phyloP scores from a whole-genome alignment of 257 asterid genomes.

The Scutellaria minor region DNA sequence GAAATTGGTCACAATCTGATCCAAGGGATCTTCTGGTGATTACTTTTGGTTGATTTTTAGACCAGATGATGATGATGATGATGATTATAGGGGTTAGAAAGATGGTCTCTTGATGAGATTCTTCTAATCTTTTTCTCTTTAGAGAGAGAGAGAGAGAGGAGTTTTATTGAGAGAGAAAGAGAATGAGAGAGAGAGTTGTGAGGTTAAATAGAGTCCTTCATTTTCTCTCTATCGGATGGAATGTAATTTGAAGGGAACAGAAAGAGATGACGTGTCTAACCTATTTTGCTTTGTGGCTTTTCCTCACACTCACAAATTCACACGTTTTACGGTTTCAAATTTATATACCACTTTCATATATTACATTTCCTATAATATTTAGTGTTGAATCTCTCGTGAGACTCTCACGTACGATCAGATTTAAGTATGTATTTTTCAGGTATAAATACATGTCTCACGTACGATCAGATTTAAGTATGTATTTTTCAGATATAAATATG shows the following conservation, averaged over 20 bases:
- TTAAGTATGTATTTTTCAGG: no score
- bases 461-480: no score
- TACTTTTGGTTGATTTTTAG: constrained; percentile 32
- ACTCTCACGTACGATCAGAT: no score
- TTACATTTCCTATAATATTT: no score
- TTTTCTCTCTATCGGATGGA: constrained; percentile 54
- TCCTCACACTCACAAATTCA: constrained; percentile 33
- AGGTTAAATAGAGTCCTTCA: constrained; percentile 41
- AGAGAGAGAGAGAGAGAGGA: constrained; percentile 28
- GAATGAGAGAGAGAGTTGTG: constrained; percentile 46
- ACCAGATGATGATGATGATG: constrained; percentile 30
- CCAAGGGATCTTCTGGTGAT: constrained; percentile 39
- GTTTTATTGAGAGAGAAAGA: constrained; percentile 34
- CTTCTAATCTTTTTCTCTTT: neutral
- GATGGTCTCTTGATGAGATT: constrained; percentile 42
- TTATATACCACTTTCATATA: neutral
- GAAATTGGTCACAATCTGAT: constrained; percentile 50
- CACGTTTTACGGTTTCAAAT: constrained; percentile 32
- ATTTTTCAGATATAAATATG: no score
- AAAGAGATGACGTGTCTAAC: constrained; percentile 63
- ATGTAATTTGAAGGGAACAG: constrained; percentile 45
- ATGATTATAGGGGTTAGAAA: constrained; percentile 39
- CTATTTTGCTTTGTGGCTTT: constrained; percentile 39
- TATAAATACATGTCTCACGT: no score
- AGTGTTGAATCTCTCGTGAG: no score